A percentile compares a stretch with the other conserved stretches of the same genome.
Evolutionary conservation across 768 basidiomycete species (phyloP).

Genomic region (Tylopilus subfusipes): DNA sequence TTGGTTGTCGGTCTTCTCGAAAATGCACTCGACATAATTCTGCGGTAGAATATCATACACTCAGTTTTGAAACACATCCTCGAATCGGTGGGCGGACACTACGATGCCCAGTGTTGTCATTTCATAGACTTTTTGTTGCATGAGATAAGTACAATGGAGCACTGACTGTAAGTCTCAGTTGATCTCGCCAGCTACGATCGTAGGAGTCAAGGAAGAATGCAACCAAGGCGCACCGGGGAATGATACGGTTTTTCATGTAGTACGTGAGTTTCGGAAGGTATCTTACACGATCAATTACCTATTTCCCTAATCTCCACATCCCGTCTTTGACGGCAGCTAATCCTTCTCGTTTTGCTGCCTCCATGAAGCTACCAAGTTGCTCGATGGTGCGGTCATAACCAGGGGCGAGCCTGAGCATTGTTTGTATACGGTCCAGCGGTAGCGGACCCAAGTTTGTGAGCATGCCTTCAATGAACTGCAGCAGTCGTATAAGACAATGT

Average conservation of each 20-base stretch:
- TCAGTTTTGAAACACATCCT: too few species aligned
- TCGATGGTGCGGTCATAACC: constrained; percentile 78
- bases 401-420: constrained; percentile 81
- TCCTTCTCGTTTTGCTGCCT: constrained; percentile 75
- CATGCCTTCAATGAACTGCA: constrained; percentile 86
- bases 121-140: too few species aligned
- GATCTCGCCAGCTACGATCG: neutral
- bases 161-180: too few species aligned
- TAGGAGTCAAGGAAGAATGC: neutral
- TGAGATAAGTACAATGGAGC: too few species aligned
- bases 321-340: constrained; percentile 68
- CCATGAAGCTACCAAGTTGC: constrained; percentile 76
- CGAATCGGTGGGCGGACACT: too few species aligned
- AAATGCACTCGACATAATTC: too few species aligned
- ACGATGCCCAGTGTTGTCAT: too few species aligned
- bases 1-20: too few species aligned
- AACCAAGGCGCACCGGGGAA: neutral
- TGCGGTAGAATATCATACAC: too few species aligned
- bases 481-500: neutral
- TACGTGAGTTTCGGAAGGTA: neutral
- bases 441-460: constrained; percentile 80
- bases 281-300: neutral
- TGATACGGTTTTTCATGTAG: neutral
- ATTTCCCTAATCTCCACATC: constrained; percentile 55
- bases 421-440: constrained; percentile 79